Conservation (phyloP, 2,329 filamentous ascomycete species). For the Remersonia thermophila region DNA sequence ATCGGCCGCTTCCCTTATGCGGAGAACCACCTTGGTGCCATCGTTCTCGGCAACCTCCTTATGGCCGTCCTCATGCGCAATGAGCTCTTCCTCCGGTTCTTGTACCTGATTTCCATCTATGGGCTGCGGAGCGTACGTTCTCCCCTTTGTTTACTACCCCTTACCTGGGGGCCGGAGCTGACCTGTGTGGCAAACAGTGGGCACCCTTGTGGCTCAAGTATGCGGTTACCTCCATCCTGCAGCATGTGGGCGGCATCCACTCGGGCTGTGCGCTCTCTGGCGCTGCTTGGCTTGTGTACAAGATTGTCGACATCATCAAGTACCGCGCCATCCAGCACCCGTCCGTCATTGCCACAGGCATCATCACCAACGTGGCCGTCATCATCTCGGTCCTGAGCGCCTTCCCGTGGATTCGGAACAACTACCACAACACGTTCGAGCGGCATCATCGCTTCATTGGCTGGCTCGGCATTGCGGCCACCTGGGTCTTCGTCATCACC, state of each 20-base stretch:
- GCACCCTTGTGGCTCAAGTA: slow-evolving; percentile 26
- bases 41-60: slow-evolving; percentile 28
- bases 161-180: slow-evolving; percentile 4
- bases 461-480: slow-evolving; percentile 27
- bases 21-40: slow-evolving; percentile 25
- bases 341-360: slow-evolving; percentile 26
- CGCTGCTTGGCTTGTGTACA: slow-evolving; percentile 27
- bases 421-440: slow-evolving; percentile 30
- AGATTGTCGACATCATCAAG: slow-evolving; percentile 26
- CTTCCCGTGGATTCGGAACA: slow-evolving; percentile 29
- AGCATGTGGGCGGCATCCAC: slow-evolving; percentile 31
- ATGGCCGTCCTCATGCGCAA: slow-evolving; percentile 29
- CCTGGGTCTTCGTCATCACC: slow-evolving; percentile 28
- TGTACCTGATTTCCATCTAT: slow-evolving; percentile 27
- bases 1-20: slow-evolving; percentile 25
- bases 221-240: slow-evolving; percentile 25
- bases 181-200: slow-evolving; percentile 23
- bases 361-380: slow-evolving; percentile 27
- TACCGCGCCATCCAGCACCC: slow-evolving; percentile 22
- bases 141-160: neutral
- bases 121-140: slow-evolving; percentile 24
- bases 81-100: slow-evolving; percentile 26
- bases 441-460: slow-evolving; percentile 30
- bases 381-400: slow-evolving; percentile 28
- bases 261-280: slow-evolving; percentile 29